Evolutionary conservation across 1,284 basidiomycete genomes (phyloP).

Genomic region (Puccinia novopanici): DNA sequence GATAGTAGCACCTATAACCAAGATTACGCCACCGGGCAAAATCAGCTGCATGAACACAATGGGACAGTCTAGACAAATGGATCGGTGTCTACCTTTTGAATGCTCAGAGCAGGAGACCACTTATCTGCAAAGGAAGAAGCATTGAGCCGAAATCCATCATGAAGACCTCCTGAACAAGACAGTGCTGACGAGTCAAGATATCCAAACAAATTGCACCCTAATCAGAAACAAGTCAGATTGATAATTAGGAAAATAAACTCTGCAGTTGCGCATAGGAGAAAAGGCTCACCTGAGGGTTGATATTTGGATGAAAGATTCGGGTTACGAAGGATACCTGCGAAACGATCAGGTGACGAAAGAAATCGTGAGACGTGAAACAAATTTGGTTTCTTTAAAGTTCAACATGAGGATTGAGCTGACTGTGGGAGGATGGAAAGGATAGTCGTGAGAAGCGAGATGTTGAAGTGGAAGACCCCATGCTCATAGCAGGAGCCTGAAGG

Average conservation of each 20-base stretch:
- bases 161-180: background rate
- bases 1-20: conserved; percentile 34
- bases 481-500: conserved; percentile 30
- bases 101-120: conserved; percentile 34
- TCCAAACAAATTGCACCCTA: conserved; percentile 42
- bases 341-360: background rate
- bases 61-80: background rate
- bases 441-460: conserved; percentile 42
- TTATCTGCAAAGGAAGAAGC: conserved; percentile 11
- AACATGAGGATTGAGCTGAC: background rate
- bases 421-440: conserved; percentile 39
- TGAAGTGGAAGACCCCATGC: conserved; percentile 37
- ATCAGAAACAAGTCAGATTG: background rate
- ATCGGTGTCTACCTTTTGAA: conserved; percentile 19
- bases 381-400: too few relatives aligned
- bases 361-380: background rate
- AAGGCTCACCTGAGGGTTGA: conserved; percentile 9
- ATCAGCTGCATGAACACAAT: background rate
- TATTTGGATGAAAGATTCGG: conserved; percentile 33
- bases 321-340: conserved; percentile 29
- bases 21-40: background rate
- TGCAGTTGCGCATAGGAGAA: background rate
- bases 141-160: background rate
- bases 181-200: conserved; percentile 31
- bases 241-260: background rate